Base-by-base conservation (phyloP, 352 stramenopile species). In the Blastocystis sp. region DNA sequence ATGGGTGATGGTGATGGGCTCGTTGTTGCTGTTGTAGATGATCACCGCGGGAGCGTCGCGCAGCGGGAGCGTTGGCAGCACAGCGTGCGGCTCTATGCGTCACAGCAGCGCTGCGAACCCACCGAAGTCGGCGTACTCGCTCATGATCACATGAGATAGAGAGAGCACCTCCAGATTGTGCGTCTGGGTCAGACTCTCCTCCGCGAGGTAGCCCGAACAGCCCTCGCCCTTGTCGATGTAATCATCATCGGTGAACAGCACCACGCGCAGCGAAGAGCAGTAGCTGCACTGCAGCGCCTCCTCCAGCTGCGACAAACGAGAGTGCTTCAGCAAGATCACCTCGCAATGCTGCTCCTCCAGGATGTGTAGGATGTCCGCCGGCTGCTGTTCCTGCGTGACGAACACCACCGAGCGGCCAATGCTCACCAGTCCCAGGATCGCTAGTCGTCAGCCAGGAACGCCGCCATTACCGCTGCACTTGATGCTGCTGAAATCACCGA, bases 11-110 rank as follows among this genome's bases (percentile, higher is more conserved):
- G 45, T 11, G 60, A 84, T 84, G 59, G 74, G 52, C 34, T 84
- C 74, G 9, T 70, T 84, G 74, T 84, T 69, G 54, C 60, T 84
- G 61, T 84, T 84, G 74, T 84, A 84, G n/a, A 84, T 38, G 43
- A 84, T 84, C 19, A 84, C 45, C n/a, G 74, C 74, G 21, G 74
- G 74, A 24, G 57, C 10, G 34, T 84, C 74, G 4, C 43, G 17
- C 48, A 70, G n/a, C 14, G 38, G 14, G 9, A 28, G 10, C n/a
- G 61, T 45, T 2, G 28, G 14, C 52, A 84, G 34, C 38, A n/a
- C 43, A 2, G 6, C 21, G 17, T 61, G 57, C 11, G 66, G 28
- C 38, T 70, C 74, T 84, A 54, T n/a, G 42, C 17, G 59, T 84
- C 17, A 84, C 38, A 3, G 11, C 9, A 66, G 17, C 57, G 24